Evolutionary conservation across 1,284 basidiomycete species (phyloP), one percentile per base, ranked within the genome.

Genomic region (Cerrena zonata): DNA sequence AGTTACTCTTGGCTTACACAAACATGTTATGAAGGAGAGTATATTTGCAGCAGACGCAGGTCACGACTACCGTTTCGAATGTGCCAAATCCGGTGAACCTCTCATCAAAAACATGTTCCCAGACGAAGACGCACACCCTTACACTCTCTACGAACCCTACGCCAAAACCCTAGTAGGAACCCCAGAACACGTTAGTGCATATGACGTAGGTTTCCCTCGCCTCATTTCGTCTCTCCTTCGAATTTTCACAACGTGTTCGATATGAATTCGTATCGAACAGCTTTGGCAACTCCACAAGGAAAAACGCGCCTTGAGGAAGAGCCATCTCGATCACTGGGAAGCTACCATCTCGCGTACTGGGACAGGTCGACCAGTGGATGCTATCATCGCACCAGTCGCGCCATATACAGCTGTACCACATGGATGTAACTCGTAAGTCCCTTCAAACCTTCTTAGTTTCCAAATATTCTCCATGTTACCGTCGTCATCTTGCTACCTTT

Each of bases 301-400:
- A 47, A 73, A 70, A 56, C 62, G 61, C 15, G 52, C 56, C 2
- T 53, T 73, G 19, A 64, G 74, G 49, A 73, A 74, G 56, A 65
- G 66, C 24, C 70, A 76, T 54, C 66, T 78, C 23, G 73, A 75
- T 51, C 66, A 73, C 34, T 78, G 76, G 77, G 66, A 74, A 48
- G 67, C 63, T 2, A 76, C 76, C 0, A 59, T 55, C 5, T 50
- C 51, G 5, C 27, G 47, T 13, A 78, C 76, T 11, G 66, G 68
- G 4, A 78, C 76, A 1, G 75, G 74, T 3, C 61, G 77, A n/a
- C 74, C 75, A 0, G 67, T 77, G 19, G 75, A 77, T 54, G 69
- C 72, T 0, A 65, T 77, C 53, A 69, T 77, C 38, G 61, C 61
- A 4, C 70, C 71, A 1, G 68, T 58, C 0, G 69, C 64, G 5